These are phyloP conservation scores for Mortierella sp. DNA, from an alignment of 371 early-diverging fungal species.

Conservation along the genomic window DNA sequence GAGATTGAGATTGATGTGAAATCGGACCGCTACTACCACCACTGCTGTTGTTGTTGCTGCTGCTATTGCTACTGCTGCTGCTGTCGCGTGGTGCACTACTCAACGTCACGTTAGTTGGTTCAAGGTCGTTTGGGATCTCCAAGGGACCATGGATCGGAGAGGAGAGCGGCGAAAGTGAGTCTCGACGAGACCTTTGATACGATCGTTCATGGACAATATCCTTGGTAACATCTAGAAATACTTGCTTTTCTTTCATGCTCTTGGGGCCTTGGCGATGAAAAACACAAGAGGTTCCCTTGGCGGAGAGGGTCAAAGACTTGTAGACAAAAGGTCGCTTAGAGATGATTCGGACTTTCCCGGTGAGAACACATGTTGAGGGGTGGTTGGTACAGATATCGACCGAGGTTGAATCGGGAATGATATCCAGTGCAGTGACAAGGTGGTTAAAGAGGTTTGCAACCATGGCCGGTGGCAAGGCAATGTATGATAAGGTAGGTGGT, in stretches of 20 bases:
- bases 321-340: conserved; percentile 40
- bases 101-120: neutral
- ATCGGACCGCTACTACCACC: conserved; percentile 6
- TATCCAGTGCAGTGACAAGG: conserved; percentile 42
- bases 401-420: conserved; percentile 25
- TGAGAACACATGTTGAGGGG: conserved; percentile 28
- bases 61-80: conserved; percentile 19
- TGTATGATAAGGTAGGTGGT: conserved; percentile 18
- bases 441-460: conserved; percentile 39
- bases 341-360: conserved; percentile 46
- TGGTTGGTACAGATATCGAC: conserved; percentile 38
- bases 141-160: neutral
- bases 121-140: neutral
- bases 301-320: conserved; percentile 39
- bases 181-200: conserved; percentile 9
- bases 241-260: conserved; percentile 26
- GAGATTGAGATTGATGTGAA: conserved; percentile 28
- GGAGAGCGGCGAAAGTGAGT: conserved; percentile 6
- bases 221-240: conserved; percentile 28
- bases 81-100: conserved; percentile 10
- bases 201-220: conserved; percentile 25
- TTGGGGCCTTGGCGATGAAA: conserved; percentile 23
- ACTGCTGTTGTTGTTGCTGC: neutral
- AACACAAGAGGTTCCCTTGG: conserved; percentile 33
- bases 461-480: conserved; percentile 22